Evolutionary conservation across 2,329 filamentous ascomycete genomes (phyloP).

Genomic region (Colletotrichum sp.): DNA sequence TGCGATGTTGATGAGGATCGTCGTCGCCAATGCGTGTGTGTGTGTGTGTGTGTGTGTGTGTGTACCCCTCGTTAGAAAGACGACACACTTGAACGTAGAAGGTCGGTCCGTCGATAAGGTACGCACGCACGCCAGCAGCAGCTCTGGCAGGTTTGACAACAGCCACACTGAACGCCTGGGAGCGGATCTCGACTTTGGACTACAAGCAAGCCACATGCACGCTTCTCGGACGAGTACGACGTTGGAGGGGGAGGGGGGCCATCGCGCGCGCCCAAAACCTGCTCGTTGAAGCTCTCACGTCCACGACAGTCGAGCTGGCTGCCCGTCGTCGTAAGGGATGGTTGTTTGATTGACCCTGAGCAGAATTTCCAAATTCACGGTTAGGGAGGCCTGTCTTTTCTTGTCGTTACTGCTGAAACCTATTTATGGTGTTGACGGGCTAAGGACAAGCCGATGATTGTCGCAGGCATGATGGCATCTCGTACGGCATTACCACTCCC

Average conservation of each 20-base stretch:
- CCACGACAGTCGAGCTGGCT: background rate
- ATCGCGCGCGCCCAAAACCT: background rate
- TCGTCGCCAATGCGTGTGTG: background rate
- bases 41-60: background rate
- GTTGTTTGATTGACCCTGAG: background rate
- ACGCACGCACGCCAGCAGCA: background rate
- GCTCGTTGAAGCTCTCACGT: background rate
- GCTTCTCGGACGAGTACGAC: background rate
- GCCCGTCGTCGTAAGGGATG: background rate
- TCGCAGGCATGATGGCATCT: background rate
- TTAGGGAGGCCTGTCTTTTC: background rate
- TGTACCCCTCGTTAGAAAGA: background rate
- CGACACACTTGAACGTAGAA: background rate
- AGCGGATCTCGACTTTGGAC: background rate
- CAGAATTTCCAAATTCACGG: background rate
- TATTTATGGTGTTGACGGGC: background rate
- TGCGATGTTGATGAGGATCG: background rate
- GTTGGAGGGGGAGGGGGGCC: background rate
- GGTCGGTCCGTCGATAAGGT: background rate
- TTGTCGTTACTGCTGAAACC: background rate
- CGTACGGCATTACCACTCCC: background rate
- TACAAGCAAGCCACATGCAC: background rate
- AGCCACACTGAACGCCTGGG: background rate
- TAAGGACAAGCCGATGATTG: background rate
- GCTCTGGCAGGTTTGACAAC: background rate